Conservation (phyloP, 768 basidiomycete genomes). For the Trametes sanguinea region DNA sequence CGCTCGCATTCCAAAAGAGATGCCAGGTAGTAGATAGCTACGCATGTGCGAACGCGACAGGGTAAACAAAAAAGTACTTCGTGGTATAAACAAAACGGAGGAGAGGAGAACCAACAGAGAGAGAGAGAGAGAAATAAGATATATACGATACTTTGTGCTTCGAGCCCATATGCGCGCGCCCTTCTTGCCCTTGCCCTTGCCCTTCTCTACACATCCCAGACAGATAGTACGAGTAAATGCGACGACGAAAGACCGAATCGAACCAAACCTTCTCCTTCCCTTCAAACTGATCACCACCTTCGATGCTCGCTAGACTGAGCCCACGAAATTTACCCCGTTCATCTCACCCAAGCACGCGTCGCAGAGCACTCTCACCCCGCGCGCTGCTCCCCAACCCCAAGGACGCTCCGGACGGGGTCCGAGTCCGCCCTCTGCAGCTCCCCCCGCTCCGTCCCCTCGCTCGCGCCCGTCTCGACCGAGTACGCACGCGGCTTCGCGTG, state of each 20-base stretch:
- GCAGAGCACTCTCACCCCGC: background rate
- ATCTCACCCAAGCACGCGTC: background rate
- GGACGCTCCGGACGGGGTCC: constrained; percentile 18
- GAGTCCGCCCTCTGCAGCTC: constrained; percentile 23
- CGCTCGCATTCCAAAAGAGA: background rate
- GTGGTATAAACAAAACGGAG: constrained; percentile 10
- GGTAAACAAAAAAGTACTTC: constrained; percentile 5
- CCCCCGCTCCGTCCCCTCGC: constrained; percentile 2
- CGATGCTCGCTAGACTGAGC: no score
- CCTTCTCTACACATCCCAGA: background rate
- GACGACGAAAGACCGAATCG: background rate
- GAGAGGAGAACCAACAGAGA: no score
- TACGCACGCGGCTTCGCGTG: constrained; percentile 21
- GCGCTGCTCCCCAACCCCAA: constrained; percentile 10
- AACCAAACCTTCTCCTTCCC: background rate
- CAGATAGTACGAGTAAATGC: background rate
- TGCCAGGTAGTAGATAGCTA: background rate
- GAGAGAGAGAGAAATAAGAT: background rate
- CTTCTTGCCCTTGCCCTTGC: background rate
- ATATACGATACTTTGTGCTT: constrained; percentile 1
- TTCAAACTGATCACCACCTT: no score
- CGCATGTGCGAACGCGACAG: no score
- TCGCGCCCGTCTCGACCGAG: constrained; percentile 20
- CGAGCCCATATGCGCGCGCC: background rate
- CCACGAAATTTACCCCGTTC: background rate